Evolutionary conservation across 805 yeast species (phyloP), one percentile per base, ranked within the genome.

Genomic region (Nakazawaea populi): DNA sequence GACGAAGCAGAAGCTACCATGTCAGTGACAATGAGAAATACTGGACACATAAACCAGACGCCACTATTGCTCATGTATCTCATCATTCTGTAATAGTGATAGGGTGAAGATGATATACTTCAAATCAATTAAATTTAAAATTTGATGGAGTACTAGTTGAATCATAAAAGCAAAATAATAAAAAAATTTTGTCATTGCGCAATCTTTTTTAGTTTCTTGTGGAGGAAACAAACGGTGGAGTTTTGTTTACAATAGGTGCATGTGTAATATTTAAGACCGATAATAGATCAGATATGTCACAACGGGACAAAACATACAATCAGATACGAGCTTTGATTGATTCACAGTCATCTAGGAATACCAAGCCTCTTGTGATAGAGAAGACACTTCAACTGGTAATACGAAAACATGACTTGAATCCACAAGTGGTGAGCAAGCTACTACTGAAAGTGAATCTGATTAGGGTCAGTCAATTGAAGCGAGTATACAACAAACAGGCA

Each of bases 401-500:
- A 48, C 8, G 53, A 52, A 24, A 35, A 51, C 43, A 44, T 56
- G 34, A 27, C 41, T 7, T 55, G 52, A 18, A 35, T 47, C 31
- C 53, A 4, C 40, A 46, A 27, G 11, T 52, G 9, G 51, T 48
- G 3, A 29, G 48, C 7, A 55, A 54, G n/a, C 42, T 51, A 32
- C 37, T 56, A 37, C 24, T 32, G 41, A 50, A 30, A 51, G 44
- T 49, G 2, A 48, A 46, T 42, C 39, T 24, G 39, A 27, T 28
- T 31, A 37, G 47, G 38, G 8, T 37, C 9, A 55, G 56, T 29
- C 56, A 58, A 40, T 62, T 61, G 39, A 52, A 55, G 4, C 52
- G 56, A n/a, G 55, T 57, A 43, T 68, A 62, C 53, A 60, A 60
- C 40, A 56, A 59, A 24, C 73, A 68, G 43, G 55, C 66, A 8